Conservation (phyloP, 108 stramenopile species). For the Fistulifera pelliculosa region DNA sequence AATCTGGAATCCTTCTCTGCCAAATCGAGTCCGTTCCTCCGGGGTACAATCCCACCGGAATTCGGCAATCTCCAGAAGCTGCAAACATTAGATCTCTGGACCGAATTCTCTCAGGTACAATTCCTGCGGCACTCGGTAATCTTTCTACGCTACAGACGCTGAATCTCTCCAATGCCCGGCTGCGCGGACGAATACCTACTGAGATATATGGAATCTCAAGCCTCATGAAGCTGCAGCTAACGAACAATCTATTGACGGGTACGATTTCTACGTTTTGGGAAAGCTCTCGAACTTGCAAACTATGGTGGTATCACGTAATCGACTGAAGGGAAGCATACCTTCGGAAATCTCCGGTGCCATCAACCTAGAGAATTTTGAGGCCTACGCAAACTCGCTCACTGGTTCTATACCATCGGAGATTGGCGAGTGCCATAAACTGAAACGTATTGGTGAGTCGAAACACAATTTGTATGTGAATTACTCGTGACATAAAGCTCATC, state of each 20-base stretch:
- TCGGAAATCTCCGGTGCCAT: not conserved
- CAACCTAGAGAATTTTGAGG: not conserved
- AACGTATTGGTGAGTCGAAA: constrained; percentile 30
- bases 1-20: constrained; percentile 22
- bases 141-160: constrained; percentile 24
- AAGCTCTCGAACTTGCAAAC: constrained; percentile 2
- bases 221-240: constrained; percentile 8
- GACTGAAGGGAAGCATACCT: constrained; percentile 17
- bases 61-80: constrained; percentile 44
- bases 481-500: no score
- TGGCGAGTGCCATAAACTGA: constrained; percentile 17
- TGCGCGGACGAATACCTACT: constrained; percentile 23
- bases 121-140: constrained; percentile 37
- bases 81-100: constrained; percentile 24
- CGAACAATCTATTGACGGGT: constrained; percentile 5
- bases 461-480: no score
- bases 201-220: constrained; percentile 9
- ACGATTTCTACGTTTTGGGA: constrained; percentile 8
- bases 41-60: constrained; percentile 42
- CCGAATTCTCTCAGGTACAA: constrained; percentile 20
- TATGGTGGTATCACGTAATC: constrained; percentile 14
- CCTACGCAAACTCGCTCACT: constrained; percentile 1
- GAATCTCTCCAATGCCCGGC: constrained; percentile 13
- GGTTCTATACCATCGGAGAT: constrained; percentile 32
- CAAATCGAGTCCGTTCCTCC: constrained; percentile 23